Conservation (phyloP, 176 grass and related monocot genomes). For the Secale cereale region DNA sequence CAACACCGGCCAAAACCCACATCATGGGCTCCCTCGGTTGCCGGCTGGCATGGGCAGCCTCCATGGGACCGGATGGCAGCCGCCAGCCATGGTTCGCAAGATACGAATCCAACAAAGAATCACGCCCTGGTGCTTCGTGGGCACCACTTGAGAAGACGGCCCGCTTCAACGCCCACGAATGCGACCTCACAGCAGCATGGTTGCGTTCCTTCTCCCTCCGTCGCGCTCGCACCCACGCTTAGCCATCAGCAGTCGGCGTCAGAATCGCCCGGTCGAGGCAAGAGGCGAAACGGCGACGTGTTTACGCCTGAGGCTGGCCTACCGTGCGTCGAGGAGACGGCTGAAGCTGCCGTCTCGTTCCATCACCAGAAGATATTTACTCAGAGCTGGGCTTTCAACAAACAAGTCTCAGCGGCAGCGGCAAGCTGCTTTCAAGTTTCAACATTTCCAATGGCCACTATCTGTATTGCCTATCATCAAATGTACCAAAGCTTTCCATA, state of each 20-base stretch:
- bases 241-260: neutral
- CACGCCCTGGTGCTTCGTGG: neutral
- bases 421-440: neutral
- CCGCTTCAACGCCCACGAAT: neutral
- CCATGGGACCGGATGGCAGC: neutral
- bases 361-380: neutral
- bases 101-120: constrained; percentile 1
- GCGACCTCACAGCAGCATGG: neutral
- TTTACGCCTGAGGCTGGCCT: neutral
- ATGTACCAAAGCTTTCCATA: neutral
- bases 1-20: neutral
- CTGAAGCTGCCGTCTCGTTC: neutral
- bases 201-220: neutral
- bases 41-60: neutral
- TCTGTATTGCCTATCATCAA: neutral
- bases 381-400: neutral
- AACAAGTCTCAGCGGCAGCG: neutral
- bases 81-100: neutral
- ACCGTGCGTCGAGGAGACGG: neutral
- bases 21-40: too few species aligned
- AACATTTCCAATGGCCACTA: neutral
- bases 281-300: neutral
- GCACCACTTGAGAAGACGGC: neutral
- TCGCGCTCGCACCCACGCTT: neutral
- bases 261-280: neutral